These are phyloP conservation scores for Arxiozyma telluris DNA, from an alignment of 1,139 yeast species.

Conservation along the genomic window DNA sequence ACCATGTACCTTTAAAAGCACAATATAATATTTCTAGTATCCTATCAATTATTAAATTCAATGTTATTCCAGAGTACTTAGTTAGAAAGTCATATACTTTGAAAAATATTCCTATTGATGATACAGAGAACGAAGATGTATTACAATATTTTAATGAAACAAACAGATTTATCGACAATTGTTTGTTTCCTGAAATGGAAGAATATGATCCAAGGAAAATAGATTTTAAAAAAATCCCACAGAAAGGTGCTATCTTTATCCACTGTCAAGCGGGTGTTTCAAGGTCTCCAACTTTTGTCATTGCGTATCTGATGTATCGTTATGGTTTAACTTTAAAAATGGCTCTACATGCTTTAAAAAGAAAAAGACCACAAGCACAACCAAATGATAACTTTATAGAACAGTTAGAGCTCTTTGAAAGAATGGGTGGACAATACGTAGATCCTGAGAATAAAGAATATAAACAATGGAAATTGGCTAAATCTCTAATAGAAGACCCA, in stretches of 20 bases:
- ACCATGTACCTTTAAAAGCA: constrained; percentile 36
- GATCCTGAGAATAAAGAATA: constrained; percentile 36
- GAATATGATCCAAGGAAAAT: constrained; percentile 27
- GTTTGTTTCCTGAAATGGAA: constrained; percentile 40
- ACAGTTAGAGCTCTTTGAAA: constrained; percentile 58
- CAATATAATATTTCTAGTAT: constrained; percentile 55
- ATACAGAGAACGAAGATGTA: constrained; percentile 52
- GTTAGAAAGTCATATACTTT: constrained; percentile 41
- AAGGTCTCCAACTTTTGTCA: constrained; percentile 61
- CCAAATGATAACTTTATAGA: constrained; percentile 75
- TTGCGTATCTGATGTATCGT: constrained; percentile 73
- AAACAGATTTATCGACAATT: constrained; percentile 57
- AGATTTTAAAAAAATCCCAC: constrained; percentile 35
- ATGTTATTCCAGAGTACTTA: constrained; percentile 43
- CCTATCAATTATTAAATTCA: constrained; percentile 58
- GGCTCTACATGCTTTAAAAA: constrained; percentile 62
- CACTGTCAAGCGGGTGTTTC: constrained; percentile 88
- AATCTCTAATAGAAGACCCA: constrained; percentile 23
- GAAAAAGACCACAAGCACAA: constrained; percentile 48
- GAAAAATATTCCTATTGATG: constrained; percentile 63
- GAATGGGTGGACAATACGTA: constrained; percentile 36
- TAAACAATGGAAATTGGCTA: constrained; percentile 41
- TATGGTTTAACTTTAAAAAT: constrained; percentile 50
- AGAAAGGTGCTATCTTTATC: constrained; percentile 41
- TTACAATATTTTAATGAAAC: constrained; percentile 51